Base-by-base conservation (phyloP, 805 yeast species). In the Candida sanyiensis region DNA sequence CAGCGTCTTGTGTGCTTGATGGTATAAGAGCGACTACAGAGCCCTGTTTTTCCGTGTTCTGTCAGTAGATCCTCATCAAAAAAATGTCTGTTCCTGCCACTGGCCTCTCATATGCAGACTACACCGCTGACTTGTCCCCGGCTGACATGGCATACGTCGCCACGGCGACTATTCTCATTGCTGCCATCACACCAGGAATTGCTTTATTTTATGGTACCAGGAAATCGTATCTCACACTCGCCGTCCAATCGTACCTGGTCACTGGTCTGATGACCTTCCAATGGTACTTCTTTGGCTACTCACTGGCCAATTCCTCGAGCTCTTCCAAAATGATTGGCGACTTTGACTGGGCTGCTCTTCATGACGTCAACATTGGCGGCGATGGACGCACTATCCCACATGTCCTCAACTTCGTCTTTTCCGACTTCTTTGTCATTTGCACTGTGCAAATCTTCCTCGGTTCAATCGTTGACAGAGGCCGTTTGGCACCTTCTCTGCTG, bases 231-330 rank as follows among this genome's bases (percentile, higher is more conserved):
- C 64, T 88, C 33, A 79, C 90, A 10, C 73, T 87, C 73, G 75
- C 86, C 21, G 80, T 93, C 77, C 80, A 80, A 24, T 77, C 78
- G n/a, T 63, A 85, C 33, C 68, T 80, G 67, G 72, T 85, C 9
- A 80, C 86, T 3, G 72, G 81, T 48, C 71, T 86, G 6, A 83
- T 83, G 7, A 70, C 76, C 33, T 75, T 87, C 55, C 95, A 87
- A 57, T 90, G 97, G 97, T 90, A 86, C 60, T 83, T 90, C 56
- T 89, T 97, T 94, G 97, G 96, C 6, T 89, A 85, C 59, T 85
- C 96, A 1, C 64, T 90, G 28, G 93, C 97, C 5, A 85, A 88
- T 52, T 80, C 93, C 0, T 56, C 71, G 16, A 73, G 83, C 0
- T 85, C 95, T 1, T 25, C 57, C 0, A 66, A 80, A 28, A 86